Evolutionary conservation across 2,329 filamentous ascomycete genomes (phyloP).

Genomic region (Aspergillus sp.): DNA sequence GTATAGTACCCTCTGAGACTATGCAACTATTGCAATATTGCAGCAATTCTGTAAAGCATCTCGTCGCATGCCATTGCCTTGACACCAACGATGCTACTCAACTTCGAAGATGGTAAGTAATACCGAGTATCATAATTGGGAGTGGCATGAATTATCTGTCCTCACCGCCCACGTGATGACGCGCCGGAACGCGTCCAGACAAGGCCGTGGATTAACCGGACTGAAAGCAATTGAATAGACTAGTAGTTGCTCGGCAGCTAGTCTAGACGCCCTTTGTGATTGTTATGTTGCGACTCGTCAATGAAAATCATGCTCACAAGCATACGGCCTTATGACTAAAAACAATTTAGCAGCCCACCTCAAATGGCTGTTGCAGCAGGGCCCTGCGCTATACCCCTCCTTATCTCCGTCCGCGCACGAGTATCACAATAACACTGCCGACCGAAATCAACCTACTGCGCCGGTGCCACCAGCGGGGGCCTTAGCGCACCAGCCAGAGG

Average conservation of each 20-base stretch:
- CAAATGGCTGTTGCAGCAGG: slow-evolving; percentile 49
- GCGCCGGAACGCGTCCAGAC: slow-evolving; percentile 26
- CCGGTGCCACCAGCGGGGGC: slow-evolving; percentile 9
- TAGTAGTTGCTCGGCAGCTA: slow-evolving; percentile 10
- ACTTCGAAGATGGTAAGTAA: not conserved
- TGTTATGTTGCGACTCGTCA: slow-evolving; percentile 6
- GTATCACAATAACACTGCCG: slow-evolving; percentile 18
- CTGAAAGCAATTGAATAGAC: not conserved
- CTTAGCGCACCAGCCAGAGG: slow-evolving; percentile 9
- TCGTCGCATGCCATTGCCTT: not conserved
- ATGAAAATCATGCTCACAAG: slow-evolving; percentile 29
- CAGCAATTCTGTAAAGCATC: no score
- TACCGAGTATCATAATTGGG: not conserved
- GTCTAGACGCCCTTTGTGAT: slow-evolving; percentile 4
- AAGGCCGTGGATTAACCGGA: not conserved
- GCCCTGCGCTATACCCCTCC: slow-evolving; percentile 36
- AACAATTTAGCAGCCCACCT: slow-evolving; percentile 50
- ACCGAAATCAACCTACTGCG: slow-evolving; percentile 9
- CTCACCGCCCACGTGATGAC: slow-evolving; percentile 27
- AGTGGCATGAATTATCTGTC: not conserved
- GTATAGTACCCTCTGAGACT: no score
- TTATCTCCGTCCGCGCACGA: slow-evolving; percentile 33
- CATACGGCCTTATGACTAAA: slow-evolving; percentile 50
- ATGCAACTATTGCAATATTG: not conserved
- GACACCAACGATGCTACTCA: not conserved